phyloP scores from a whole-genome alignment of 148 eudicot genomes.

The Beta vulgaris region DNA sequence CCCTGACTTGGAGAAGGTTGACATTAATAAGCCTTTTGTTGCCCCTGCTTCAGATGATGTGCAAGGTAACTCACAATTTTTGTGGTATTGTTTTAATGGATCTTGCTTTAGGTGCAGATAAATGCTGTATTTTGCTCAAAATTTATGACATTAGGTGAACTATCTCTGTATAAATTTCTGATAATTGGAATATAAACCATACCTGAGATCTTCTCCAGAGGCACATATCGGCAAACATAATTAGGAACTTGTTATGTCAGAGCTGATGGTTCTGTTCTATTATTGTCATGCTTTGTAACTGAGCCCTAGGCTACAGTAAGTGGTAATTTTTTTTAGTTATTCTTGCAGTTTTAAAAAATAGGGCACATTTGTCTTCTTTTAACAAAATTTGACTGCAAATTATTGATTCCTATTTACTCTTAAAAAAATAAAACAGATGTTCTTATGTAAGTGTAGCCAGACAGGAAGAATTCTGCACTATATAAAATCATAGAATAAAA shows the following conservation, averaged over 20 bases:
- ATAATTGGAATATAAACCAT: neutral
- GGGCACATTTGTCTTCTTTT: no score
- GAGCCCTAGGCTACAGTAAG: no score
- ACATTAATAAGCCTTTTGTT: slow-evolving; percentile 33
- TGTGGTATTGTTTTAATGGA: neutral
- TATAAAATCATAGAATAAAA: no score
- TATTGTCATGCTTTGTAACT: no score
- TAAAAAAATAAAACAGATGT: no score
- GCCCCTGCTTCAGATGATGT: slow-evolving; percentile 31
- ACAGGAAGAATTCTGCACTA: no score
- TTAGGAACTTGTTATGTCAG: neutral
- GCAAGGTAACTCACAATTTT: slow-evolving; percentile 40
- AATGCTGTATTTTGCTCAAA: neutral
- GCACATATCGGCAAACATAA: neutral
- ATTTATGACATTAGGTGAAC: neutral
- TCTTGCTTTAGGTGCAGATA: neutral
- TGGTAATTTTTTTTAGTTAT: no score
- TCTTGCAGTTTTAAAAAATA: no score
- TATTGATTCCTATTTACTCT: no score
- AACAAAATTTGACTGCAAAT: no score
- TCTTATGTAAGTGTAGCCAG: no score
- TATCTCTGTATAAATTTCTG: neutral
- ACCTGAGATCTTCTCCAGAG: neutral
- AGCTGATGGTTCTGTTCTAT: neutral
- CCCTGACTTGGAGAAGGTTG: slow-evolving; percentile 69